Conservation (phyloP, 495 filamentous ascomycete species). For the Lasiosphaeria ovina region DNA sequence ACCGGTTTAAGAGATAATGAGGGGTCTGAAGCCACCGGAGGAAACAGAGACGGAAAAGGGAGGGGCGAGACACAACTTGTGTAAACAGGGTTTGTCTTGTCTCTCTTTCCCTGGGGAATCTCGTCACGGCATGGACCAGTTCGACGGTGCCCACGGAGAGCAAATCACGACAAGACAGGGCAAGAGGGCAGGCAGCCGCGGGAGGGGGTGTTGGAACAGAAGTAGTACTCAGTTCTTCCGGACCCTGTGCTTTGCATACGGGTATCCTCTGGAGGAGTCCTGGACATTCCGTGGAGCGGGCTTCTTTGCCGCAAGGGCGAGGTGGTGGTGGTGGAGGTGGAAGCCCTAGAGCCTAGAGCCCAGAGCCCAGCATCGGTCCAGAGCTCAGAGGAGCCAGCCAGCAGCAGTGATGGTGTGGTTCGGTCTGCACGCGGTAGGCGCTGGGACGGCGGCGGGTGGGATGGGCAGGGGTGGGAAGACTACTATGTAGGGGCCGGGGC, state of each 20-base stretch:
- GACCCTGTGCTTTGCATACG: slow-evolving; percentile 1
- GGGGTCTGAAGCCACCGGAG: not conserved
- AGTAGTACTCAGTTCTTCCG: slow-evolving; percentile 3
- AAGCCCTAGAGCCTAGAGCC: not conserved
- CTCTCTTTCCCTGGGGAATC: slow-evolving; percentile 10
- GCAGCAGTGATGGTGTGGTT: not conserved
- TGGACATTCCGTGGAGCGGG: slow-evolving; percentile 5
- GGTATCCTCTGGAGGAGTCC: not conserved
- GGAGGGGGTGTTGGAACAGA: slow-evolving; percentile 10
- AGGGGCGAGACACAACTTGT: slow-evolving; percentile 23
- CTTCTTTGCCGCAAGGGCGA: not conserved
- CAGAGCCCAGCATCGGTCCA: not conserved
- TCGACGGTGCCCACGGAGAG: slow-evolving; percentile 6
- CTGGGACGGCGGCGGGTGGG: slow-evolving; percentile 12
- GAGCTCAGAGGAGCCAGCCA: not conserved
- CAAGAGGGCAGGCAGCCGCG: slow-evolving; percentile 7
- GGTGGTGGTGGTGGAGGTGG: not conserved
- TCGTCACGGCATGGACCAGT: slow-evolving; percentile 6
- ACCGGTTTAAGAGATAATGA: slow-evolving; percentile 34
- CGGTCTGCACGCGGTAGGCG: slow-evolving; percentile 11
- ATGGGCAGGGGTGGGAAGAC: slow-evolving; percentile 11
- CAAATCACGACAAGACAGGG: slow-evolving; percentile 15
- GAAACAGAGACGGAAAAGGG: slow-evolving; percentile 8
- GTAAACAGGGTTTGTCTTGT: slow-evolving; percentile 18
- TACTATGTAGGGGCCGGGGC: not conserved